phyloP scores from a whole-genome alignment of 2,329 filamentous ascomycete genomes.

The Phyllosticta citribraziliensis region DNA sequence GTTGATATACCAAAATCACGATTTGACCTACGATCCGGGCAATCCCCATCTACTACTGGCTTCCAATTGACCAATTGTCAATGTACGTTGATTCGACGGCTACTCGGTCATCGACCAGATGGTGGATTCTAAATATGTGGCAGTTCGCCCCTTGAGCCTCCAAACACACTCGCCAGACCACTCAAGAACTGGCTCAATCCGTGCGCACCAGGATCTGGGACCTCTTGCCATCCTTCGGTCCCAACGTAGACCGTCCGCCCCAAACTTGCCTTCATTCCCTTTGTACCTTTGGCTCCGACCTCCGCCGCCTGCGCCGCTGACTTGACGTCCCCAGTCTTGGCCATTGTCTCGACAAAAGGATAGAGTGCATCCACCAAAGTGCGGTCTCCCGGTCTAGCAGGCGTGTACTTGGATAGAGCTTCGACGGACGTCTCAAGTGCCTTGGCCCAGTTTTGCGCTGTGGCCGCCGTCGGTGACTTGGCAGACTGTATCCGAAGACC shows the following conservation, averaged over 20 bases:
- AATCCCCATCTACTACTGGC: background rate
- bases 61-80: background rate
- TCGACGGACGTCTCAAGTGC: slow-evolving; percentile 64
- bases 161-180: slow-evolving; percentile 56
- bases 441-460: slow-evolving; percentile 47
- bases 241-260: slow-evolving; percentile 78
- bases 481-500: slow-evolving; percentile 49
- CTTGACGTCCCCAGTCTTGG: slow-evolving; percentile 53
- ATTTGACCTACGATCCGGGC: background rate
- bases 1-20: slow-evolving; percentile 11
- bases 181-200: slow-evolving; percentile 80
- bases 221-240: slow-evolving; percentile 60
- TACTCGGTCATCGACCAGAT: background rate
- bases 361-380: slow-evolving; percentile 84
- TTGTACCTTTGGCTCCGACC: slow-evolving; percentile 71
- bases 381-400: slow-evolving; percentile 77
- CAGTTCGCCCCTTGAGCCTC: background rate
- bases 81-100: background rate
- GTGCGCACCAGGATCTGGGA: slow-evolving; percentile 63
- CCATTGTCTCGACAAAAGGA: slow-evolving; percentile 72
- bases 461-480: slow-evolving; percentile 35
- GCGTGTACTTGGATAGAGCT: slow-evolving; percentile 73
- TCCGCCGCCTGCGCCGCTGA: slow-evolving; percentile 67
- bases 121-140: background rate
- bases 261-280: slow-evolving; percentile 83